Percentiles rank a stretch among this genome's conserved stretches.
Evolutionary conservation across 352 stramenopile species (phyloP).

Genomic region (Globisporangium okanoganense): DNA sequence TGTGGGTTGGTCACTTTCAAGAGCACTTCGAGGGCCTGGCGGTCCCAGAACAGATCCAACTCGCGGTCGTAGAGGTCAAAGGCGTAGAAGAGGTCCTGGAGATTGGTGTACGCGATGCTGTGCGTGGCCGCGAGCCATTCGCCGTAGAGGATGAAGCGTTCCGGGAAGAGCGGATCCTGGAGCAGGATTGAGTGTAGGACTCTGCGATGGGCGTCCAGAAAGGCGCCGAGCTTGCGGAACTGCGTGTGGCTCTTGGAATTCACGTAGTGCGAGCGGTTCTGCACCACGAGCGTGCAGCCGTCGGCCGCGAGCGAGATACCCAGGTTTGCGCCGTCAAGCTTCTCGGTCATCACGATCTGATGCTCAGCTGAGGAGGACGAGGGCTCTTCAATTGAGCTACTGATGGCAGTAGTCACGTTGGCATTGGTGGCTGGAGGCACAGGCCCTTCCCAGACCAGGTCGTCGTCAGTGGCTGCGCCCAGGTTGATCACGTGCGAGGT

Average conservation of each 20-base stretch:
- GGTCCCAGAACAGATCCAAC: constrained; percentile 40
- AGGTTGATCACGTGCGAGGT: constrained; percentile 58
- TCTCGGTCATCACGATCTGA: constrained; percentile 68
- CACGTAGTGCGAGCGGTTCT: constrained; percentile 81
- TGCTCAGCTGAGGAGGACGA: neutral
- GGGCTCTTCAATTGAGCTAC: neutral
- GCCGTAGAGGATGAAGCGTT: constrained; percentile 75
- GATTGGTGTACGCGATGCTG: constrained; percentile 68
- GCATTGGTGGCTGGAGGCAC: constrained; percentile 3
- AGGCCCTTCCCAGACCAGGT: constrained; percentile 29
- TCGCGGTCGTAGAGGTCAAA: constrained; percentile 80
- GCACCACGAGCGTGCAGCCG: constrained; percentile 46
- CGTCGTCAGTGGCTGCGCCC: constrained; percentile 49
- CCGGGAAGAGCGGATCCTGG: constrained; percentile 46
- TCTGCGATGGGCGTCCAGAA: constrained; percentile 35
- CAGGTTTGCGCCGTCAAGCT: constrained; percentile 84
- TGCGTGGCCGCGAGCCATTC: constrained; percentile 81
- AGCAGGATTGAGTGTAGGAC: constrained; percentile 41
- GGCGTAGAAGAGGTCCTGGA: constrained; percentile 67
- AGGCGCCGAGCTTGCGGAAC: constrained; percentile 63
- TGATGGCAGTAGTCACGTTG: neutral
- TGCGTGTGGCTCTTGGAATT: constrained; percentile 51
- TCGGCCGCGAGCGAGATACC: constrained; percentile 59
- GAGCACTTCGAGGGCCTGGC: constrained; percentile 27
- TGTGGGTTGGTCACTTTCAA: constrained; percentile 10